phyloP scores from a whole-genome alignment of 202 grass and related monocot species.

The Zizania palustris region DNA sequence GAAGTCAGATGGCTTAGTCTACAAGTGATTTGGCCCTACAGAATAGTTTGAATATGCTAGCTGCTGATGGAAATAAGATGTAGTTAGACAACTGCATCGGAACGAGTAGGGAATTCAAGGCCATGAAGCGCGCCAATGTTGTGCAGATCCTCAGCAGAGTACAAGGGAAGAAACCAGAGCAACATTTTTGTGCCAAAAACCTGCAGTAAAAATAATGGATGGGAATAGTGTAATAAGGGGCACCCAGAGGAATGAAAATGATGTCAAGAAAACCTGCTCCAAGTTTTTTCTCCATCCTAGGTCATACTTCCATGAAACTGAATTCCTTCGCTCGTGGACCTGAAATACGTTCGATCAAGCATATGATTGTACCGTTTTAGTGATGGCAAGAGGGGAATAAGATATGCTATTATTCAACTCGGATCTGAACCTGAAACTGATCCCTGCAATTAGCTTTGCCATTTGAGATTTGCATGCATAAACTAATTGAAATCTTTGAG shows the following conservation, averaged over 20 bases:
- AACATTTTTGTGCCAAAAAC: constrained; percentile 85
- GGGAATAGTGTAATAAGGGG: constrained; percentile 5
- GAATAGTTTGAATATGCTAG: constrained; percentile 4
- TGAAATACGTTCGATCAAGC: constrained; percentile 44
- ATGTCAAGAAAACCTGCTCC: constrained; percentile 57
- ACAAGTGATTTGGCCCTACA: constrained; percentile 14
- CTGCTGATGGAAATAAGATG: neutral
- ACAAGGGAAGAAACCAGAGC: constrained; percentile 83
- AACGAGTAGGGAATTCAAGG: constrained; percentile 69
- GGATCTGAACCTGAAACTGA: neutral
- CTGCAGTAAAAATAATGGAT: constrained; percentile 46
- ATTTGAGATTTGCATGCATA: constrained; percentile 8
- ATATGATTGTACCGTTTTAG: constrained; percentile 14
- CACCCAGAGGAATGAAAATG: neutral
- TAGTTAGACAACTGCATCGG: constrained; percentile 46
- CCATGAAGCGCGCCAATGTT: constrained; percentile 71
- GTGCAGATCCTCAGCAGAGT: constrained; percentile 69
- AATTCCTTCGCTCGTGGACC: constrained; percentile 73
- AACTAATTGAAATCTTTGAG: neutral
- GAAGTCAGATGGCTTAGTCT: constrained; percentile 14
- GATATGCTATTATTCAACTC: neutral
- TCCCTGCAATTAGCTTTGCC: neutral
- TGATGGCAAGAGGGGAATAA: constrained; percentile 2
- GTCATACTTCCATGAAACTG: constrained; percentile 69
- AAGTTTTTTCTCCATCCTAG: constrained; percentile 84